phyloP scores from a whole-genome alignment of 2,329 filamentous ascomycete genomes.

The Colletotrichum spaethianum region DNA sequence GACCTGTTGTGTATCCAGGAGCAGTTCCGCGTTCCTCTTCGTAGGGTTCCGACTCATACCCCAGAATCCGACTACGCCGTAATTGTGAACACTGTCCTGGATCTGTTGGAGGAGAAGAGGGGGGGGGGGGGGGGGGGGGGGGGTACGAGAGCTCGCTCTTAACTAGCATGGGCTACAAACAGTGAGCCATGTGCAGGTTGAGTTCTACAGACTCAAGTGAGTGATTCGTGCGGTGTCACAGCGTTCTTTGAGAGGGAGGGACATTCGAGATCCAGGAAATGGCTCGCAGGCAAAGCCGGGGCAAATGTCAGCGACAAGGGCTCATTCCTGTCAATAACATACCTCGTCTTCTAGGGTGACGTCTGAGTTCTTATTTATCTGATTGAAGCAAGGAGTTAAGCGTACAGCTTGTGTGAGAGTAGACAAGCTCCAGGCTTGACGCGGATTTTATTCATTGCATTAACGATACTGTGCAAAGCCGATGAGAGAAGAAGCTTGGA shows the following conservation, averaged over 20 bases:
- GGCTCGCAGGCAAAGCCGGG: neutral
- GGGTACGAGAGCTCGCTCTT: slow-evolving; percentile 6
- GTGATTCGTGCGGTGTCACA: slow-evolving; percentile 5
- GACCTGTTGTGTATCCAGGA: slow-evolving; percentile 24
- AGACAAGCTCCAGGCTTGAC: neutral
- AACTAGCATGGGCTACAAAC: neutral
- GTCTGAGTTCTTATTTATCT: neutral
- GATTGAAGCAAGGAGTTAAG: slow-evolving; percentile 11
- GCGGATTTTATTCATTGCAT: neutral
- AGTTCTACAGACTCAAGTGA: slow-evolving; percentile 20
- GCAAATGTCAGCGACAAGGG: neutral
- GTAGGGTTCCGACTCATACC: neutral
- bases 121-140: slow-evolving; percentile 4
- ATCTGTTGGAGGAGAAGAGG: too few relatives aligned
- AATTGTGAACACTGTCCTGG: slow-evolving; percentile 19
- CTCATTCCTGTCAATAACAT: neutral
- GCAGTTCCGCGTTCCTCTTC: slow-evolving; percentile 23
- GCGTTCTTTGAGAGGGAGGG: neutral
- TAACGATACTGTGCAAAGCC: neutral
- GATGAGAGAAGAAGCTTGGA: slow-evolving; percentile 3
- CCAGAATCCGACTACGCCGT: neutral
- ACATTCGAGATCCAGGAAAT: neutral
- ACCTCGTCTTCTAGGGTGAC: neutral
- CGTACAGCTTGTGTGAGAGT: neutral
- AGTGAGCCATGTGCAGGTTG: neutral